Evolutionary conservation across 2,329 filamentous ascomycete genomes (phyloP).

Genomic region (Nothomitra cinnamomea): DNA sequence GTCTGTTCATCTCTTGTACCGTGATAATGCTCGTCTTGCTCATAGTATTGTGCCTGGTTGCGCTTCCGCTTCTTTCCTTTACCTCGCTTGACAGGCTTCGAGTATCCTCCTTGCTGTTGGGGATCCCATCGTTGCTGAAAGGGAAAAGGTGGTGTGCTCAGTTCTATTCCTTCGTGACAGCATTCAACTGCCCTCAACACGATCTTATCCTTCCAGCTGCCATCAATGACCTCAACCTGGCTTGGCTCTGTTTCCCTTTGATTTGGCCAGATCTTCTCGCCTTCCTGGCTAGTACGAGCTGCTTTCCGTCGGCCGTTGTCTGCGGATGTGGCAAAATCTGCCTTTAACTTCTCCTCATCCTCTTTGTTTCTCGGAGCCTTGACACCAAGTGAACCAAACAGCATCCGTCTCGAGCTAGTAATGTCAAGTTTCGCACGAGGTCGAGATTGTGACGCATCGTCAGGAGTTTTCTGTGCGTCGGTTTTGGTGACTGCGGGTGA

Average conservation of each 20-base stretch:
- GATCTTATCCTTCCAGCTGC: conserved; percentile 60
- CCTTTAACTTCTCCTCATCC: conserved; percentile 45
- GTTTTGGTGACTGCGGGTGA: background rate
- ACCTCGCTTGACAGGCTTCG: conserved; percentile 27
- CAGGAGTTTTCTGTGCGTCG: background rate
- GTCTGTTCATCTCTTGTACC: conserved; percentile 21
- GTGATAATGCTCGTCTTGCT: conserved; percentile 26
- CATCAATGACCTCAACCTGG: conserved; percentile 28
- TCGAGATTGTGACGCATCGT: background rate
- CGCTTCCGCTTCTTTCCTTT: conserved; percentile 41
- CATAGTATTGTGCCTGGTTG: conserved; percentile 24
- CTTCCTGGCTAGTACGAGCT: conserved; percentile 5
- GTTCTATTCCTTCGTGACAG: conserved; percentile 45
- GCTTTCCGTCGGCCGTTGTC: background rate
- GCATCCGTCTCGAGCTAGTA: conserved; percentile 45
- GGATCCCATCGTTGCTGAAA: conserved; percentile 82
- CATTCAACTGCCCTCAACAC: conserved; percentile 71
- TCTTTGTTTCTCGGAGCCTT: conserved; percentile 49
- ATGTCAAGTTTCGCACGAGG: conserved; percentile 33
- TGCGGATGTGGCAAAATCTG: background rate
- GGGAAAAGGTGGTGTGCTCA: conserved; percentile 71
- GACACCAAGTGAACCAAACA: conserved; percentile 57
- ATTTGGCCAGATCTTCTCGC: conserved; percentile 11
- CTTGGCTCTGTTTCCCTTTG: conserved; percentile 15
- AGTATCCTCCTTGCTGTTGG: conserved; percentile 40